Evolutionary conservation across 352 stramenopile genomes (phyloP).

Genomic region (Blastocystis sp.): DNA sequence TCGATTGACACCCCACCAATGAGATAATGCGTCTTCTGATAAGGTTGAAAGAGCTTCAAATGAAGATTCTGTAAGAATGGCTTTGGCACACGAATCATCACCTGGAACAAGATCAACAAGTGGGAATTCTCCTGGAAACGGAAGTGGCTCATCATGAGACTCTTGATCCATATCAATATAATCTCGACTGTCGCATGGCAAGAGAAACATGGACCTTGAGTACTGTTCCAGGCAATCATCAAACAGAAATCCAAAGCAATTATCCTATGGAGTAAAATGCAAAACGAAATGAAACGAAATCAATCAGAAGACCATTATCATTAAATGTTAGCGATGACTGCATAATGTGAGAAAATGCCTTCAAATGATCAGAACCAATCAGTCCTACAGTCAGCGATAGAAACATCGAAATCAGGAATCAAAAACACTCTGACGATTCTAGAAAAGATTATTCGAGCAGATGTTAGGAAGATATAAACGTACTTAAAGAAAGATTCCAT

Average conservation of each 20-base stretch:
- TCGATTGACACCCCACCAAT: not conserved
- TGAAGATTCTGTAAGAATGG: not conserved
- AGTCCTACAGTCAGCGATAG: not conserved
- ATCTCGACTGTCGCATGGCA: not conserved
- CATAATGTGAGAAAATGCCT: not conserved
- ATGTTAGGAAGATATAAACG: too few species aligned
- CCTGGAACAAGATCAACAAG: not conserved
- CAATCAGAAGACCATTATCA: not conserved
- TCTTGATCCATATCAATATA: not conserved
- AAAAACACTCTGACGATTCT: too few species aligned
- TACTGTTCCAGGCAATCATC: not conserved
- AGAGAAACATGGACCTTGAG: not conserved
- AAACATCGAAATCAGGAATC: not conserved
- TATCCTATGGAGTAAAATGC: not conserved
- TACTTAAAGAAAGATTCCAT: too few species aligned
- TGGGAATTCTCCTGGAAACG: constrained; percentile 4
- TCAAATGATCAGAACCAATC: not conserved
- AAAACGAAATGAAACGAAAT: not conserved
- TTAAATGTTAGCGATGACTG: not conserved
- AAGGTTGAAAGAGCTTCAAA: not conserved
- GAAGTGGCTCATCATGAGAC: not conserved
- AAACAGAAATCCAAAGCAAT: not conserved
- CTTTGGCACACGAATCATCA: not conserved
- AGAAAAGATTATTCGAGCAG: too few species aligned
- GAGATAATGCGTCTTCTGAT: not conserved